phyloP scores from a whole-genome alignment of 768 basidiomycete species.

The Auriscalpium microsporum region DNA sequence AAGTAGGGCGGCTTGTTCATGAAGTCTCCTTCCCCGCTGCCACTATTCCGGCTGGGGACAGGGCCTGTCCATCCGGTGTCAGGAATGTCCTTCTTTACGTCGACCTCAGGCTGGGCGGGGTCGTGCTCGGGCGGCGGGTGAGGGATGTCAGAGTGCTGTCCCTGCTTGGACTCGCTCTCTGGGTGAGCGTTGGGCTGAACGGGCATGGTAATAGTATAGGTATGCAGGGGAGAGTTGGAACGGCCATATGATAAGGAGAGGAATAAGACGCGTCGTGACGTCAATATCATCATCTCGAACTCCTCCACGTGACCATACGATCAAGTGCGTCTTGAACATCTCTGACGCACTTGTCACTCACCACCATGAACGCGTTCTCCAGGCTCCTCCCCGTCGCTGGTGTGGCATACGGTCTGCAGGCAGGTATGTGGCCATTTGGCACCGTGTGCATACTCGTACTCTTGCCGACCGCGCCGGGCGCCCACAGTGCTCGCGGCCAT shows the following conservation, averaged over 20 bases:
- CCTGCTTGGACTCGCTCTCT: neutral
- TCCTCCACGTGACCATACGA: neutral
- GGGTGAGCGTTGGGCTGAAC: neutral
- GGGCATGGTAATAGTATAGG: neutral
- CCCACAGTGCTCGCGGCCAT: constrained; percentile 42
- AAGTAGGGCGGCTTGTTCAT: constrained; percentile 24
- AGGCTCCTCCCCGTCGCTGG: constrained; percentile 40
- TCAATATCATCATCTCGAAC: neutral
- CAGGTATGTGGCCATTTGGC: constrained; percentile 25
- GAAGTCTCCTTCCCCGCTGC: constrained; percentile 20
- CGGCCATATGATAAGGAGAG: too few relatives aligned
- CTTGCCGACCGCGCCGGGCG: neutral
- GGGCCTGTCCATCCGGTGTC: constrained; percentile 21
- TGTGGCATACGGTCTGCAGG: constrained; percentile 45
- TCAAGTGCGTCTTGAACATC: neutral
- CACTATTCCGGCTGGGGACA: constrained; percentile 20
- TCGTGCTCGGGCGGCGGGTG: constrained; percentile 19
- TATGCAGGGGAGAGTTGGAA: too few relatives aligned
- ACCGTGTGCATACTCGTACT: neutral
- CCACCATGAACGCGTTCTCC: constrained; percentile 41
- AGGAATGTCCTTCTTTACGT: constrained; percentile 7
- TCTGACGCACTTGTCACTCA: neutral
- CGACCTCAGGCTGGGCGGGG: constrained; percentile 3
- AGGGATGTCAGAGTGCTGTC: constrained; percentile 13
- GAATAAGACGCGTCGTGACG: neutral